Base-by-base conservation (phyloP, 495 filamentous ascomycete species). In the Penicillium odoratum region DNA sequence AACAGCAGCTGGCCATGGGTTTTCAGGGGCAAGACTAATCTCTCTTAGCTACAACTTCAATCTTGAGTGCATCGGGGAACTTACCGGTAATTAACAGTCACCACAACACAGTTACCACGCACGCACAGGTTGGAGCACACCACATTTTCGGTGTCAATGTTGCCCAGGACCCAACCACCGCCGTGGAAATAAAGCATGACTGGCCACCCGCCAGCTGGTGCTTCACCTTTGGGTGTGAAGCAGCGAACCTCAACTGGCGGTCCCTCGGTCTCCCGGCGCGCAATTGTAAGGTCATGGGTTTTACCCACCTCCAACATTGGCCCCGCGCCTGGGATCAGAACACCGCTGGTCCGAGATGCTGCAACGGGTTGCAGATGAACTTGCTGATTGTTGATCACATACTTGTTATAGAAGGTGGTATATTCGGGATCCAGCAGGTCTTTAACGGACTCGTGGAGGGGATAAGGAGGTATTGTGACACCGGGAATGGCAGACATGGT, bases 121-220 rank as follows among this genome's bases (percentile, higher is more conserved):
- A 67, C 68, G 56, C 81, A 83, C 11, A 85, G 63, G 59, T 84
- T 78, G 42, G 78, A 77, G 51, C 79, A 82, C n/a, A 85, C 79
- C 25, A 76, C 73, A 51, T 84, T 85, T 68, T 84, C 81, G 1
- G 82, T 84, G 45, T 84, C 74, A 42, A 85, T 83, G 42, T 79
- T 82, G 0, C 82, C 82, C 45, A 85, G 56, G 9, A 85, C 82
- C 82, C 82, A 85, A 10, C 82, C 82, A 4, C 81, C 82, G 13
- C 83, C 83, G 56, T 85, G 83, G 61, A 81, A 79, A 59, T 83
- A 85, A 4, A 85, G 54, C 68, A 81, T 76, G 21, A 81, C 76
- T 4, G 81, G 80, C 81, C 81, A 85, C 55, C 83, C 83, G 2
- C 56, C 61, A 6, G 63, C 63, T 0, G 83, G 81, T 8, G 43